Evolutionary conservation across 495 filamentous ascomycete genomes (phyloP), one percentile per base, ranked within the genome.

Genomic region (Annulohypoxylon moriforme): DNA sequence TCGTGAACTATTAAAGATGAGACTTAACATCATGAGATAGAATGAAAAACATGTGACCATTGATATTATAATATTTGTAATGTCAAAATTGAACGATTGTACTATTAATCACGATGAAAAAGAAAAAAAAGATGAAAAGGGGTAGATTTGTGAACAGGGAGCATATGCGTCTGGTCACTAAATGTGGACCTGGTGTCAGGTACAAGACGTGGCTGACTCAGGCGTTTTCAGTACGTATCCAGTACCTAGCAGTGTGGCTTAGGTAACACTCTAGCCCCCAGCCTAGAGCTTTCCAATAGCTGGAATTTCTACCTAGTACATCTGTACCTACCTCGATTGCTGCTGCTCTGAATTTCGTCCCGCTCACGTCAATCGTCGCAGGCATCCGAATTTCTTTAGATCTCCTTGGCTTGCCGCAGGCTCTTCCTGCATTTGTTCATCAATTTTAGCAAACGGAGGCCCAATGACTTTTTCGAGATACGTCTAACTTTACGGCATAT

Each of bases 401-500:
- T 53, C 47, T 33, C 47, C 36, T 53, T 60, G 33, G 36, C 61
- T 66, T 63, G 56, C 33, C 18, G 40, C 56, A 57, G 33, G 56
- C 56, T 66, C 60, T 61, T 60, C 57, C 65, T 64, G 42, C 56
- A 65, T 18, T 44, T 42, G 27, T 34, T 55, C 70, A 65, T 65
- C 55, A 11, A 65, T 33, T 57, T 55, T 14, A 29, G 47, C 31
- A 31, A 33, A 50, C 58, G 60, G 42, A 42, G 71, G 63, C 50
- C 66, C 55, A 62, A 73, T 73, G 66, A 73, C 61, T 53, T 59
- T 65, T 34, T 20, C 38, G 20, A 73, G 36, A 68, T 68, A 73
- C 53, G n/a, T 36, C 44, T 66, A 57, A 31, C 46, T 68, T 42
- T 60, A 61, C 20, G 14, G 29, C 46, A 56, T 58, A 11, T 38